phyloP scores from a whole-genome alignment of 805 yeast genomes.

The Komagataella pastoris region DNA sequence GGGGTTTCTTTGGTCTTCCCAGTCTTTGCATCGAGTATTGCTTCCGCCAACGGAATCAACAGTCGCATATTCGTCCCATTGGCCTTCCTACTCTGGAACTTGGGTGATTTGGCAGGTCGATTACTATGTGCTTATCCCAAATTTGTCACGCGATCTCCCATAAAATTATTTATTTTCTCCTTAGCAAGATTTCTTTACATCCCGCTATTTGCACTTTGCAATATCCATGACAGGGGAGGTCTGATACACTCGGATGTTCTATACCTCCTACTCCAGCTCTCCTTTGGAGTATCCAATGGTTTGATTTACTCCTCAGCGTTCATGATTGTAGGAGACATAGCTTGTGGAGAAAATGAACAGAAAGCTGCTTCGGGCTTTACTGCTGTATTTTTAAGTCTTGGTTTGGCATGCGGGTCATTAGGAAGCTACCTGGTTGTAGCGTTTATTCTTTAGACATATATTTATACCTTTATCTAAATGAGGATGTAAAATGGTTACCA shows the following conservation, averaged over 20 bases:
- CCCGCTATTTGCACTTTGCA: conserved; percentile 63
- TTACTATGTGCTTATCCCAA: conserved; percentile 39
- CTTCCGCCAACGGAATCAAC: conserved; percentile 33
- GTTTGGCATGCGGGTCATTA: conserved; percentile 69
- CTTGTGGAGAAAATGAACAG: conserved; percentile 45
- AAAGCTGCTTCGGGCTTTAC: conserved; percentile 95
- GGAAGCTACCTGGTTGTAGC: conserved; percentile 55
- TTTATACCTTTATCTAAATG: background rate
- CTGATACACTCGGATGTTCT: conserved; percentile 39
- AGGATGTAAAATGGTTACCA: background rate
- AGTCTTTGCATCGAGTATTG: conserved; percentile 68
- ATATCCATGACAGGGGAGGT: conserved; percentile 31
- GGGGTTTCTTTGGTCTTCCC: conserved; percentile 72
- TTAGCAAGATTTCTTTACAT: conserved; percentile 42
- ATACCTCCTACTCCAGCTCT: conserved; percentile 57
- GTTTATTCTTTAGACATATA: background rate
- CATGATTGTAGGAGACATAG: conserved; percentile 53
- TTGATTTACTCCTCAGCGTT: conserved; percentile 71
- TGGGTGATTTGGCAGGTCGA: conserved; percentile 79
- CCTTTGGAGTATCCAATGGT: conserved; percentile 83
- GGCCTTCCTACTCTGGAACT: conserved; percentile 75
- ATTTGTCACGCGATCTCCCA: conserved; percentile 29
- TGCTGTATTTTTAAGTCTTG: conserved; percentile 63
- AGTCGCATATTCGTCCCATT: conserved; percentile 51
- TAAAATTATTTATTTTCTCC: conserved; percentile 38